phyloP scores from a whole-genome alignment of 1,139 yeast genomes.

The Saccharomyces hybrid region DNA sequence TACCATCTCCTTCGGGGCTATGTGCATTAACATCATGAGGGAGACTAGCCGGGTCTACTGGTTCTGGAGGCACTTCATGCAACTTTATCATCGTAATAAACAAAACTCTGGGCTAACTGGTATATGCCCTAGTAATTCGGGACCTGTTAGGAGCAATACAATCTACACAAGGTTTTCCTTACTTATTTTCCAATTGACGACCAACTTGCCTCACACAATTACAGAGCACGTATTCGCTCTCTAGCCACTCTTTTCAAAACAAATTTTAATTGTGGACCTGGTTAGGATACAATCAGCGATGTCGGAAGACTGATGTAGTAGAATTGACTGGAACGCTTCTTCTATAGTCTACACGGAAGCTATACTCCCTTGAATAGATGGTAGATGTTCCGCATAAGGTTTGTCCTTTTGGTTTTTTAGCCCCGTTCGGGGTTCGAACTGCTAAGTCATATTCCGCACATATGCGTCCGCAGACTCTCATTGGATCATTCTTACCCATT shows the following conservation, averaged over 20 bases:
- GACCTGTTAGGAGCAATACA: background rate
- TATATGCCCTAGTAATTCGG: background rate
- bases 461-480: background rate
- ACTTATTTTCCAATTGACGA: background rate
- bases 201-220: background rate
- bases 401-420: background rate
- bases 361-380: background rate
- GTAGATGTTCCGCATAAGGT: background rate
- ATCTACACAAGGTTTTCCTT: background rate
- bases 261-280: too few relatives aligned
- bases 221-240: background rate
- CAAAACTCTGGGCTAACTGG: background rate
- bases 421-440: background rate
- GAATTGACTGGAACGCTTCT: background rate
- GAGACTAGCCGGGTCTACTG: constrained; percentile 8
- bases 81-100: constrained; percentile 8
- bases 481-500: background rate
- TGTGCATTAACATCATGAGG: constrained; percentile 7
- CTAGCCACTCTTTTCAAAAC: background rate
- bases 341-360: background rate
- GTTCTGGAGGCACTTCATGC: constrained; percentile 17
- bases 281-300: background rate
- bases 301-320: background rate
- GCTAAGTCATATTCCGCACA: background rate
- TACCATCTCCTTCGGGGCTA: constrained; percentile 1